phyloP scores from a whole-genome alignment of 352 stramenopile genomes.

The Phytophthora cajani region DNA sequence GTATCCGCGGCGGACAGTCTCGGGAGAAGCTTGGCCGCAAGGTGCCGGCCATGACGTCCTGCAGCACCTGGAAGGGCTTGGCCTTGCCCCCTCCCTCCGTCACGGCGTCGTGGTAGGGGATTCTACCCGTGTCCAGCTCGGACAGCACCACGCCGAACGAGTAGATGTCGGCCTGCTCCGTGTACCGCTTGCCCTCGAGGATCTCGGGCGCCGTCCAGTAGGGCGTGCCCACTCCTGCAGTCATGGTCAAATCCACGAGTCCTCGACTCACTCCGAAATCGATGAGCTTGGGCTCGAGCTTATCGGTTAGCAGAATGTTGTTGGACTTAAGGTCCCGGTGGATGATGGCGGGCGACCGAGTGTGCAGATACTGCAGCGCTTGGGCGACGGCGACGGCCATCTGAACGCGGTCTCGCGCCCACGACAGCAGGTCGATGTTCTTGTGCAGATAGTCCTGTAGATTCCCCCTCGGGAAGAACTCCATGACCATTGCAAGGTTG shows the following conservation, averaged over 20 bases:
- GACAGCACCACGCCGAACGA: conserved; percentile 64
- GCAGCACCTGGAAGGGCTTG: conserved; percentile 46
- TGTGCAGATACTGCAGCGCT: conserved; percentile 45
- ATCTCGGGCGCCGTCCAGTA: conserved; percentile 86
- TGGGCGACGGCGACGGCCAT: conserved; percentile 52
- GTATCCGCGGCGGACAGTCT: conserved; percentile 44
- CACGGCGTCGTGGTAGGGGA: conserved; percentile 33
- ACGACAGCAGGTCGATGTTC: conserved; percentile 37
- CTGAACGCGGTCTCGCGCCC: conserved; percentile 45
- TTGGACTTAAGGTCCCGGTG: conserved; percentile 40
- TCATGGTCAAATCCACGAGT: conserved; percentile 36
- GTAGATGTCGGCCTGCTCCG: conserved; percentile 66
- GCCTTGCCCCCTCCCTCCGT: conserved; percentile 3
- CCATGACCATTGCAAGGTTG: conserved; percentile 43
- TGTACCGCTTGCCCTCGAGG: conserved; percentile 56
- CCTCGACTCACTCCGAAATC: conserved; percentile 80
- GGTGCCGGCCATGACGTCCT: conserved; percentile 43
- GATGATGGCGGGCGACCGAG: conserved; percentile 31
- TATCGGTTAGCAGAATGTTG: conserved; percentile 79
- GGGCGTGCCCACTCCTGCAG: conserved; percentile 76
- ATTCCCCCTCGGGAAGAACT: conserved; percentile 32
- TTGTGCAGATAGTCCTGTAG: conserved; percentile 31
- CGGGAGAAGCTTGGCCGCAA: conserved; percentile 49
- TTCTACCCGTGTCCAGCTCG: conserved; percentile 42
- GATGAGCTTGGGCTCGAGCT: conserved; percentile 73